Evolutionary conservation across 2,329 filamentous ascomycete species (phyloP).

Genomic region (Cercospora berteroae): DNA sequence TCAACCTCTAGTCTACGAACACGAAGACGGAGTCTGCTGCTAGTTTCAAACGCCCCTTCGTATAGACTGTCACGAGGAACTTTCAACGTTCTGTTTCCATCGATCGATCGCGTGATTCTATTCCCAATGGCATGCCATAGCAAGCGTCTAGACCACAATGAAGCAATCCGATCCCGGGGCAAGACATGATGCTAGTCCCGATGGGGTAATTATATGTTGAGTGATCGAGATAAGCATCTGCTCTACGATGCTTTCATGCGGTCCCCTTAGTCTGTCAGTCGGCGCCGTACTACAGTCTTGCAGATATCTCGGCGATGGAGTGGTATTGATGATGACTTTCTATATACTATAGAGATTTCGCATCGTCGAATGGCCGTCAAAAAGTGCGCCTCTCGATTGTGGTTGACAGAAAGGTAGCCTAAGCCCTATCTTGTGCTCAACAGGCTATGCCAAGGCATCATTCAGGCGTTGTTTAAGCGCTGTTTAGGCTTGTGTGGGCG

Average conservation of each 20-base stretch:
- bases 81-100: background rate
- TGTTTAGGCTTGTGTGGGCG: background rate
- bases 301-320: background rate
- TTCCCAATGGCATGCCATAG: background rate
- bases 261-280: no score
- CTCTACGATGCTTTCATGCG: background rate
- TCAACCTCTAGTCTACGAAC: background rate
- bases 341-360: background rate
- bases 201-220: background rate
- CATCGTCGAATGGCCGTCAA: background rate
- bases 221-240: background rate
- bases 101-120: background rate
- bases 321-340: background rate
- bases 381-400: background rate
- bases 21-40: background rate
- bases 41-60: background rate
- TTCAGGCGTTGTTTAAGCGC: background rate
- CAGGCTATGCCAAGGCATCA: background rate
- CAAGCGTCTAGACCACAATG: background rate
- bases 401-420: background rate
- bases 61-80: background rate
- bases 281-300: background rate
- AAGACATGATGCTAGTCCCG: background rate
- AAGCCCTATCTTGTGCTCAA: background rate
- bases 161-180: background rate